Conservation (phyloP, 495 filamentous ascomycete species). For the Sordaria brevicollis region DNA sequence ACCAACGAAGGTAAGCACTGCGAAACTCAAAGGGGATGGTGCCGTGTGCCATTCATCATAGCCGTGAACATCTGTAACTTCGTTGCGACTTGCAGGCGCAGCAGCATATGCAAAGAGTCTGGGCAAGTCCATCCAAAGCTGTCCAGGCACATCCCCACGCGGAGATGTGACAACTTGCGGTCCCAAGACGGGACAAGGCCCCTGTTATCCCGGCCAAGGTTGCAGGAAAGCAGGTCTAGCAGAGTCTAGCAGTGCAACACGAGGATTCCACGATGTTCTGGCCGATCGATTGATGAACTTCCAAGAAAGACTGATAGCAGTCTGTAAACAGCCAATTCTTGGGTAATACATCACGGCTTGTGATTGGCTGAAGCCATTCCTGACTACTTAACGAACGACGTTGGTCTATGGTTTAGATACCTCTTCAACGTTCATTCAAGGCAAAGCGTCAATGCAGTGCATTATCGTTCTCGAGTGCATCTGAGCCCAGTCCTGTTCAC, state of each 20-base stretch:
- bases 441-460: not conserved
- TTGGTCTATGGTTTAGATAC: not conserved
- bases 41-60: not conserved
- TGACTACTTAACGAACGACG: not conserved
- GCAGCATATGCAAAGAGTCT: not conserved
- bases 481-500: no score
- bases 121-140: not conserved
- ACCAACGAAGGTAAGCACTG: not conserved
- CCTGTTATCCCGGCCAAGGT: not conserved
- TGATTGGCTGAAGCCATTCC: not conserved
- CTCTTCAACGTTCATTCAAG: not conserved
- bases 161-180: not conserved
- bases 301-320: not conserved
- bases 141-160: not conserved
- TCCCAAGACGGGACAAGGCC: not conserved
- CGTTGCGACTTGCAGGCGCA: not conserved
- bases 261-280: not conserved
- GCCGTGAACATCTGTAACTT: not conserved
- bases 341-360: not conserved
- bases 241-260: not conserved
- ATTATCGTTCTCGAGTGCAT: no score
- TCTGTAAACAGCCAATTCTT: not conserved
- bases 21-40: not conserved
- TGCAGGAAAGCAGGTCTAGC: not conserved
- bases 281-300: not conserved